phyloP scores from a whole-genome alignment of 805 yeast genomes.

The Vanderwaltozyma tropicalis region DNA sequence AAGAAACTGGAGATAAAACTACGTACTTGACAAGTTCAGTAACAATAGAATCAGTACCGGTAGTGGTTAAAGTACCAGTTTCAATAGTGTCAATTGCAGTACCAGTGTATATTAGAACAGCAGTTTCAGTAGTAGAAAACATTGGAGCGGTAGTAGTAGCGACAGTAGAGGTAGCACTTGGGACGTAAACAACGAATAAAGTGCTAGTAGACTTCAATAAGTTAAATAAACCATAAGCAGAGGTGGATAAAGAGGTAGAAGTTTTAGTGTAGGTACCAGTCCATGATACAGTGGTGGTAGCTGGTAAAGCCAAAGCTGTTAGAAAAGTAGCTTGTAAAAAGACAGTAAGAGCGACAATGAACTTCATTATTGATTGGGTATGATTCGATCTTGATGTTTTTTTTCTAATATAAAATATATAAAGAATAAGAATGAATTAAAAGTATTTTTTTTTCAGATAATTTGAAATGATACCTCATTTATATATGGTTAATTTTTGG shows the following conservation, averaged over 20 bases:
- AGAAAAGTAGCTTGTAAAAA: not conserved
- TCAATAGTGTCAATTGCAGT: too few species aligned
- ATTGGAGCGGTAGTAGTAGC: too few species aligned
- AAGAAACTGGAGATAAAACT: not conserved
- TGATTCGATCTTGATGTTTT: too few species aligned
- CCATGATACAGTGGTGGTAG: not conserved
- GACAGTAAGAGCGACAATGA: too few species aligned
- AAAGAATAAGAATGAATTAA: too few species aligned
- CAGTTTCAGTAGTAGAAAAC: too few species aligned
- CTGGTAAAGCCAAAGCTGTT: not conserved
- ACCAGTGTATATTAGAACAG: too few species aligned
- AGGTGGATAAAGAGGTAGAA: not conserved
- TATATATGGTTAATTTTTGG: too few species aligned
- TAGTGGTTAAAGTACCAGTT: not conserved
- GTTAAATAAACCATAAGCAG: not conserved
- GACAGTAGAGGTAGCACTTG: not conserved
- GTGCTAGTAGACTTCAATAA: not conserved
- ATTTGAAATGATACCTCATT: too few species aligned
- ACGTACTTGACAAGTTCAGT: not conserved
- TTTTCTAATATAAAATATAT: too few species aligned
- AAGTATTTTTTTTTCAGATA: too few species aligned
- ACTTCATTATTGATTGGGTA: not conserved
- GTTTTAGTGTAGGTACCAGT: constrained; percentile 1
- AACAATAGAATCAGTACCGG: constrained; percentile 2
- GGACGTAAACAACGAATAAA: not conserved